These are phyloP conservation scores for Ceratobasidium sp. DNA, from an alignment of 1,284 basidiomycete genomes.

Conservation along the genomic window DNA sequence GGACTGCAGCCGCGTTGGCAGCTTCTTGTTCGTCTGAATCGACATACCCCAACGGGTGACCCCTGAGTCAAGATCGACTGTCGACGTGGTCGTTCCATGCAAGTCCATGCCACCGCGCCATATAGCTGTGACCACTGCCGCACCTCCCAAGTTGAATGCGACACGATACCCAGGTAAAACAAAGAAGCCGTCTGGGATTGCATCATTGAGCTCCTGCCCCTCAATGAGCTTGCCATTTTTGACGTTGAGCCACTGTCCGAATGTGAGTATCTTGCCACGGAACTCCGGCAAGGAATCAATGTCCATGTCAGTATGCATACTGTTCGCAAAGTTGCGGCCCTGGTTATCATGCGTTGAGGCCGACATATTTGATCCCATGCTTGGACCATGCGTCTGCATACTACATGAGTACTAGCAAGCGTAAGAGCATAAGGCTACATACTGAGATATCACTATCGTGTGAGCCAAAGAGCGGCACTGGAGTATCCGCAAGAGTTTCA, in stretches of 20 bases:
- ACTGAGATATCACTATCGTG: conserved; percentile 10
- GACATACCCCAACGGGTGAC: conserved; percentile 22
- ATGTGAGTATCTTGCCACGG: conserved; percentile 5
- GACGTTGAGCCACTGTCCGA: conserved; percentile 2
- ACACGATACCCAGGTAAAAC: conserved; percentile 6
- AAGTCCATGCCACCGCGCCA: conserved; percentile 18
- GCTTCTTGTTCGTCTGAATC: conserved; percentile 4
- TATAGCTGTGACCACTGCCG: not conserved
- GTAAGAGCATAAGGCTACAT: not conserved
- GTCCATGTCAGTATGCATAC: not conserved
- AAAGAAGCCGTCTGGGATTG: conserved; percentile 4
- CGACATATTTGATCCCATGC: conserved; percentile 14
- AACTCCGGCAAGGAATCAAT: not conserved
- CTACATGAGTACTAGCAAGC: not conserved
- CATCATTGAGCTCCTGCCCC: not conserved
- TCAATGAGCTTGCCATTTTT: not conserved
- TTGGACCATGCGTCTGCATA: not conserved
- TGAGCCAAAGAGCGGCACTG: conserved; percentile 20
- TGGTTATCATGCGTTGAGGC: not conserved
- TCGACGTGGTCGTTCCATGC: conserved; percentile 13
- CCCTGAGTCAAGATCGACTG: not conserved
- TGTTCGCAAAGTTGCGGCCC: conserved; percentile 1
- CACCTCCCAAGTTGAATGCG: conserved; percentile 3
- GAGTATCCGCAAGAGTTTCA: not conserved
- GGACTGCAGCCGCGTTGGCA: not conserved